Evolutionary conservation across 345 rosid species (phyloP).

Genomic region (Ceriops decandra): DNA sequence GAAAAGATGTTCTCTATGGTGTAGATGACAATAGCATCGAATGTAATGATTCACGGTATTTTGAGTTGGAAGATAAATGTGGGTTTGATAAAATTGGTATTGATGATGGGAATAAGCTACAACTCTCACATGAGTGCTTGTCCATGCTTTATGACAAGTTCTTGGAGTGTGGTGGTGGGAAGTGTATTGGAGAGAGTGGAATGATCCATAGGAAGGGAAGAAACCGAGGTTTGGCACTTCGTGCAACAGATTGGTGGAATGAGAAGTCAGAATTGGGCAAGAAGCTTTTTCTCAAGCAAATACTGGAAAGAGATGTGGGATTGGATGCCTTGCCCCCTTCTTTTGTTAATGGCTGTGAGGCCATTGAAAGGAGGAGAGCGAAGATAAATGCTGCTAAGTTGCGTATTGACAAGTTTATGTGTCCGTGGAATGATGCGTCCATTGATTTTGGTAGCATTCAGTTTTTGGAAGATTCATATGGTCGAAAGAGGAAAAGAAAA

Average conservation of each 20-base stretch:
- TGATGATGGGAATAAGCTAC: constrained; percentile 23
- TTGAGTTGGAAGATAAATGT: constrained; percentile 25
- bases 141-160: constrained; percentile 40
- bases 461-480: constrained; percentile 6
- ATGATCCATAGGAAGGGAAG: constrained; percentile 10
- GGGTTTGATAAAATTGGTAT: constrained; percentile 2
- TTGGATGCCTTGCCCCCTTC: constrained; percentile 62
- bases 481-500: constrained; percentile 44
- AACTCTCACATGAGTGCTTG: constrained; percentile 49
- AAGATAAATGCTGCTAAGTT: constrained; percentile 66
- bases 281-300: constrained; percentile 57
- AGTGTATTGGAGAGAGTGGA: constrained; percentile 9
- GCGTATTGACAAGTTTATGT: constrained; percentile 46
- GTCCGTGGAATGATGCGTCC: constrained; percentile 30
- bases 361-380: constrained; percentile 46
- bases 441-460: constrained; percentile 10
- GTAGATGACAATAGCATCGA: constrained; percentile 20
- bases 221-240: constrained; percentile 19
- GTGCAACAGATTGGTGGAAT: constrained; percentile 65
- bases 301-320: constrained; percentile 75
- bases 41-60: constrained; percentile 27
- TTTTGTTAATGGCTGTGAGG: constrained; percentile 47
- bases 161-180: constrained; percentile 23
- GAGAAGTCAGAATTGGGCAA: constrained; percentile 69
- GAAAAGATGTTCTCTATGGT: constrained; percentile 34